A percentile compares a stretch with the other conserved stretches of the same genome.
These are phyloP conservation scores for Stemphylium beticola DNA, from an alignment of 2,329 filamentous ascomycete species.

Conservation along the genomic window DNA sequence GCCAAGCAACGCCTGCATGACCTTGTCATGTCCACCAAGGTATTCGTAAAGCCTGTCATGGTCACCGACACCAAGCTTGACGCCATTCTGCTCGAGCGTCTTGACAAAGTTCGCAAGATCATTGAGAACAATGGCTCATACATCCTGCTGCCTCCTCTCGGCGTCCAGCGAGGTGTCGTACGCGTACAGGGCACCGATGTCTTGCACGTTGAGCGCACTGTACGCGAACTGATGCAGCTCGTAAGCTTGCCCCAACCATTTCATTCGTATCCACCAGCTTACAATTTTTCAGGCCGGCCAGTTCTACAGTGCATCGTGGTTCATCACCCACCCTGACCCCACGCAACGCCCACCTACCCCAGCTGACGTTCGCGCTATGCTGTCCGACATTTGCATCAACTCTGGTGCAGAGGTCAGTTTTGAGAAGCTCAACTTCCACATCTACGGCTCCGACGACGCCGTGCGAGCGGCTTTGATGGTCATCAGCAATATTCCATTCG, in stretches of 20 bases:
- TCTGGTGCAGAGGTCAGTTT: constrained; percentile 95
- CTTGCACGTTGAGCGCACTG: constrained; percentile 90
- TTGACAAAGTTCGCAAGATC: constrained; percentile 97
- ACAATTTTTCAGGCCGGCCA: constrained; percentile 75
- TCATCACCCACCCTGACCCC: constrained; percentile 79
- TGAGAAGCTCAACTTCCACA: constrained; percentile 90
- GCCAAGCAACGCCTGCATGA: constrained; percentile 94
- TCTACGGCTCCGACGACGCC: constrained; percentile 94
- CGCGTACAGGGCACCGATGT: constrained; percentile 93
- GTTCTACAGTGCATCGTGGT: constrained; percentile 98
- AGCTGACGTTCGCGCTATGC: constrained; percentile 82
- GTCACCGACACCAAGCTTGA: constrained; percentile 93
- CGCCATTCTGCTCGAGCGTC: constrained; percentile 84
- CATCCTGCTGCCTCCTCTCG: constrained; percentile 87
- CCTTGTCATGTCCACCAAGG: constrained; percentile 77
- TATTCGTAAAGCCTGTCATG: constrained; percentile 83
- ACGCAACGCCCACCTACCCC: constrained; percentile 66
- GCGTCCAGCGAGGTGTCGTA: constrained; percentile 81
- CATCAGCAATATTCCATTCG: constrained; percentile 88
- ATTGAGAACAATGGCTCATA: constrained; percentile 96
- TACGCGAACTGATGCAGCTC: constrained; percentile 93
- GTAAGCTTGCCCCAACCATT: constrained; percentile 58
- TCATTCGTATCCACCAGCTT: constrained; percentile 13
- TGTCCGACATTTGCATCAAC: constrained; percentile 94
- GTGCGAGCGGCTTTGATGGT: constrained; percentile 96